These are phyloP conservation scores for Amanita pallidorosea DNA, from an alignment of 768 basidiomycete genomes.

Conservation along the genomic window DNA sequence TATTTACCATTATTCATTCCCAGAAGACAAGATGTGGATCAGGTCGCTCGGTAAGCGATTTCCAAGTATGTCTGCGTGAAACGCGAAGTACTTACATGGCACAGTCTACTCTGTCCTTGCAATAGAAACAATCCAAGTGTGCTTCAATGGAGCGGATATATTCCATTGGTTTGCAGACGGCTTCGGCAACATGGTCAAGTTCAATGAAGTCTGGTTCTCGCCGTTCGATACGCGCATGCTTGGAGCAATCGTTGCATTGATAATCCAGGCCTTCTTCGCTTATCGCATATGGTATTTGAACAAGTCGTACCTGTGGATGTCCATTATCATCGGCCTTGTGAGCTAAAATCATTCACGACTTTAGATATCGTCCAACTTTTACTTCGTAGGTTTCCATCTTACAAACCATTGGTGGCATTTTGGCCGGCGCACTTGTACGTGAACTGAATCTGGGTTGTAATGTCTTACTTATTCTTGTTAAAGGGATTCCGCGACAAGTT, in stretches of 20 bases:
- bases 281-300: constrained; percentile 10
- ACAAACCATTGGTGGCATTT: not conserved
- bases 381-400: not conserved
- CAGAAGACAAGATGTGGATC: not conserved
- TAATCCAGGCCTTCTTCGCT: constrained; percentile 10
- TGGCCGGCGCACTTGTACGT: not conserved
- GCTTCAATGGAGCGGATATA: constrained; percentile 7
- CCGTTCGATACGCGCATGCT: constrained; percentile 9
- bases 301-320: constrained; percentile 4
- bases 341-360: not conserved
- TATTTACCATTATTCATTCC: not conserved
- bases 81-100: not conserved
- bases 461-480: not conserved
- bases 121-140: constrained; percentile 7
- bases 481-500: not conserved
- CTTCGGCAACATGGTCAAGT: constrained; percentile 6
- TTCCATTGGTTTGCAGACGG: constrained; percentile 9
- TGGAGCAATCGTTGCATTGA: constrained; percentile 8
- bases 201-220: not conserved
- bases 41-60: not conserved
- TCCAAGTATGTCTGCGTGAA: not conserved
- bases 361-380: not conserved
- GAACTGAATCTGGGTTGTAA: not conserved
- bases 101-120: constrained; percentile 6
- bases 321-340: not conserved